Conservation (phyloP, 2,329 filamentous ascomycete species). For the Fusarium sacchari region DNA sequence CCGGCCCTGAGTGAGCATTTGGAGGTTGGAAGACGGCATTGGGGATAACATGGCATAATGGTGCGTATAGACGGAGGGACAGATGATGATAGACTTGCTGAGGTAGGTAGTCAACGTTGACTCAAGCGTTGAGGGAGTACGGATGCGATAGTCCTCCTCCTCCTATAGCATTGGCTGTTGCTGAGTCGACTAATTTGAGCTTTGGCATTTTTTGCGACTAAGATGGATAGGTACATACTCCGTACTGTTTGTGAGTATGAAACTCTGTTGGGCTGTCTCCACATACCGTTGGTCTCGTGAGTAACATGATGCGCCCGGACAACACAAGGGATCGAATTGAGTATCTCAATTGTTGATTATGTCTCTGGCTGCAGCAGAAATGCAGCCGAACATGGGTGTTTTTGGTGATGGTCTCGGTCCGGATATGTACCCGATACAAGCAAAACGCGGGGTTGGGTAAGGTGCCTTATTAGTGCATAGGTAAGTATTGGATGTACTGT, state of each 20-base stretch:
- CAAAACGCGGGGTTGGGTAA: conserved; percentile 33
- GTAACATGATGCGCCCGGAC: not conserved
- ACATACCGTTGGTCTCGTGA: conserved; percentile 8
- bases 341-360: conserved; percentile 25
- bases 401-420: conserved; percentile 18
- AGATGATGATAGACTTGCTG: not conserved
- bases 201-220: not conserved
- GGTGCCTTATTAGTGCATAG: too few relatives aligned
- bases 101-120: not conserved
- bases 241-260: not conserved
- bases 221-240: too few relatives aligned
- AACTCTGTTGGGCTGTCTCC: not conserved
- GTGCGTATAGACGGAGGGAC: not conserved
- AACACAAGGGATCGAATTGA: conserved; percentile 5
- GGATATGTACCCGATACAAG: conserved; percentile 22
- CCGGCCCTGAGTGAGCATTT: not conserved
- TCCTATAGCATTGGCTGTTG: not conserved
- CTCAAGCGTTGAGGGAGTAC: not conserved
- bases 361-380: conserved; percentile 21
- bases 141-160: not conserved
- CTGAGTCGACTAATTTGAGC: not conserved
- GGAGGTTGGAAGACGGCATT: not conserved
- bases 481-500: too few relatives aligned
- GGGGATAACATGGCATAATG: not conserved
- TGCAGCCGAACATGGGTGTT: conserved; percentile 14